Conservation (phyloP, 202 grass and related monocot genomes). For the Zizania palustris region DNA sequence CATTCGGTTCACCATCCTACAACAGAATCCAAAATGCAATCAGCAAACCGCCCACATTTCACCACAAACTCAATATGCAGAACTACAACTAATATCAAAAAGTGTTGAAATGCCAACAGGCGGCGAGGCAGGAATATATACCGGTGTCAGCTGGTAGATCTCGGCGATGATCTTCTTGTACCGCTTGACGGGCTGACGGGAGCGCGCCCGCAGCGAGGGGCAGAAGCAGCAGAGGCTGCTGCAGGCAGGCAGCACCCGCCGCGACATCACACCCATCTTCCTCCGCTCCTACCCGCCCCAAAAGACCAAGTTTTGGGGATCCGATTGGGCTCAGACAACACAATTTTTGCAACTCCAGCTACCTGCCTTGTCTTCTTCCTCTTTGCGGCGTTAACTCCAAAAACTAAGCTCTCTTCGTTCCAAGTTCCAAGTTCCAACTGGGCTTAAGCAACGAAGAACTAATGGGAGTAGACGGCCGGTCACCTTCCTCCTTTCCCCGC, state of each 20-base stretch:
- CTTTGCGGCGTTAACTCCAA: background rate
- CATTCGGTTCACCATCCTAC: conserved; percentile 88
- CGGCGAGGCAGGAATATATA: conserved; percentile 38
- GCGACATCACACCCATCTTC: conserved; percentile 77
- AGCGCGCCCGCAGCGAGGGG: conserved; percentile 66
- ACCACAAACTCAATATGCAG: background rate
- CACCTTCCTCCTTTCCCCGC: background rate
- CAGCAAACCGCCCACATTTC: conserved; percentile 14
- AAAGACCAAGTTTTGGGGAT: background rate
- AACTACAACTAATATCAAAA: background rate
- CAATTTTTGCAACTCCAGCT: background rate
- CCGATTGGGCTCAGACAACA: conserved; percentile 6
- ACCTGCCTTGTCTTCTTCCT: background rate
- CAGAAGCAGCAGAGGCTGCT: conserved; percentile 82
- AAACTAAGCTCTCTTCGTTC: conserved; percentile 22
- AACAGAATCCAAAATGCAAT: background rate
- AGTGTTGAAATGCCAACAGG: background rate
- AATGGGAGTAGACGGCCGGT: background rate
- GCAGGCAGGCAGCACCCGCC: conserved; percentile 73
- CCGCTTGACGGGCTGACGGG: conserved; percentile 74
- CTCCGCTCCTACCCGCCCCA: background rate
- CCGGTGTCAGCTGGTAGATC: conserved; percentile 67
- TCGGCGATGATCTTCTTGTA: conserved; percentile 79
- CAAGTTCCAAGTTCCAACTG: conserved; percentile 31
- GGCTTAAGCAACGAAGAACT: conserved; percentile 1